Percentiles rank a stretch among this genome's conserved stretches.
These are phyloP conservation scores for Plasmodium falciparum DNA, from an alignment of 169 alveolate species.

Conservation along the genomic window DNA sequence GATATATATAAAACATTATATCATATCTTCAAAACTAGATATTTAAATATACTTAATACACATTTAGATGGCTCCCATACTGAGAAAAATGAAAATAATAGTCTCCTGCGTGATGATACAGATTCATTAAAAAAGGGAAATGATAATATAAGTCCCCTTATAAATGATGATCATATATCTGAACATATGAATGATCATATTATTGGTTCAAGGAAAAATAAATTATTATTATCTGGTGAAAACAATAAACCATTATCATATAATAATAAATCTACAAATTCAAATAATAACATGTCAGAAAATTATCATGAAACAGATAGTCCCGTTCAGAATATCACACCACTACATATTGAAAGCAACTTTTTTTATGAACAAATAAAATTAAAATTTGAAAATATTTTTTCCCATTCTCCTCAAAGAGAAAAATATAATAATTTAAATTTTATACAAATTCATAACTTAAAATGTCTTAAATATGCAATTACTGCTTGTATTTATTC, in stretches of 20 bases:
- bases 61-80: background rate
- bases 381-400: constrained; percentile 51
- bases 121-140: background rate
- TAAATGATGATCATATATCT: background rate
- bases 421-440: background rate
- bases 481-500: constrained; percentile 52
- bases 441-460: constrained; percentile 1
- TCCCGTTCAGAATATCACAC: background rate
- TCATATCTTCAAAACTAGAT: constrained; percentile 25
- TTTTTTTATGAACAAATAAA: constrained; percentile 14
- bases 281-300: too few species aligned
- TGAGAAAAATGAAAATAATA: background rate
- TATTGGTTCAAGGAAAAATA: background rate
- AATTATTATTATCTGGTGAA: background rate
- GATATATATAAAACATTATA: constrained; percentile 50
- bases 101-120: too few species aligned
- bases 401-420: constrained; percentile 7
- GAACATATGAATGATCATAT: background rate
- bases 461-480: constrained; percentile 60
- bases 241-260: background rate
- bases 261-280: too few species aligned
- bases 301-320: background rate
- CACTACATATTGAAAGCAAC: background rate
- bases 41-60: constrained; percentile 16
- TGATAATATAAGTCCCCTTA: too few species aligned